Evolutionary conservation across 2,329 filamentous ascomycete genomes (phyloP), one percentile per base, ranked within the genome.

Genomic region (Pseudocercospora crystallina): DNA sequence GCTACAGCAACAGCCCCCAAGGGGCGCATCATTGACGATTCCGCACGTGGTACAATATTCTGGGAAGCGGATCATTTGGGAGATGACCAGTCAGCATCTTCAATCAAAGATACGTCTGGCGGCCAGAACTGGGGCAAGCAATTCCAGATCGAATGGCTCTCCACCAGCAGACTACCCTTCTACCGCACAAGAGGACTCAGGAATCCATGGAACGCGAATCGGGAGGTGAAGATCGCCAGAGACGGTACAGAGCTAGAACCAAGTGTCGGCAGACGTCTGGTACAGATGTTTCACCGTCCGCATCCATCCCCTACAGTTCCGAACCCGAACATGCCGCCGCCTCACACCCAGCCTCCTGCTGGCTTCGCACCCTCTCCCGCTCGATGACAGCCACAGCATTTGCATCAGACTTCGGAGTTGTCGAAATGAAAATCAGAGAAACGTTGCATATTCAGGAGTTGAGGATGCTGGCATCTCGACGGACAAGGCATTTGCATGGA

Each of bases 191-290:
- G 90, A 57, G 91, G 92, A 0, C 72, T 97, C 48, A 82, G 91
- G 31, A 97, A 97, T 66, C 87, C 90, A 0, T 96, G 90, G 89
- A 97, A 97, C 69, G 87, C 89, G 4, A 96, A 96, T 65, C 79
- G 92, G 45, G 92, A 97, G 66, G 89, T 97, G 56, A 97, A 97
- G 71, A 96, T 97, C 65, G 92, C 92, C 17, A 81, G 92, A 62
- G 92, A 97, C 63, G 92, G 92, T 2, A 97, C 92, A 0, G 92
- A 97, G 69, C 76, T 97, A 46, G 92, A 97, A 70, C 88, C 91
- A 26, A 81, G 78, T 29, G 81, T 95, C 37, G 92, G 91, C 5
- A 82, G 83, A 61, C 83, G 83, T 61, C 74, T 97, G 47, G 77
- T 95, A 56, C 83, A 84, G 38, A 80, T 96, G 63, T 96, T 97